phyloP scores from a whole-genome alignment of 768 basidiomycete species.

The Lactarius hatsudake region DNA sequence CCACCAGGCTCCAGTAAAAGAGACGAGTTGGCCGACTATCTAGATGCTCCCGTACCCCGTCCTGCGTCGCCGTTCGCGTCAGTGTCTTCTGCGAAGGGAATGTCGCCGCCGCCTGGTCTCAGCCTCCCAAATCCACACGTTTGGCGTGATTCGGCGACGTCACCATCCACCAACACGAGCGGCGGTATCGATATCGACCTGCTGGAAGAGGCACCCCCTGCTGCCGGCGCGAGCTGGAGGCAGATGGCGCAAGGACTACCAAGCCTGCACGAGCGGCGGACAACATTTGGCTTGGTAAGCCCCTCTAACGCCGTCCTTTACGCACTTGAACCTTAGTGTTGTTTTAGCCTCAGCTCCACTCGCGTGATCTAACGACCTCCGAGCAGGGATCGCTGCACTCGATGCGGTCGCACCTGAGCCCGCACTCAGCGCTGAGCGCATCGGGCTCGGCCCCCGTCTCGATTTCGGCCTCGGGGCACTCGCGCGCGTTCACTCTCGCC shows the following conservation, averaged over 20 bases:
- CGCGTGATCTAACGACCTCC: slow-evolving; percentile 44
- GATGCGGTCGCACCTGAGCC: slow-evolving; percentile 54
- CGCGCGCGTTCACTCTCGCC: slow-evolving; percentile 34
- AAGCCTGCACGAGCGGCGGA: slow-evolving; percentile 38
- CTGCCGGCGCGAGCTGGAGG: slow-evolving; percentile 60
- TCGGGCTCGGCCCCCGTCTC: slow-evolving; percentile 51
- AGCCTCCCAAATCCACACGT: slow-evolving; percentile 32
- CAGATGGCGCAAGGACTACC: slow-evolving; percentile 43
- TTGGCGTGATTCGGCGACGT: slow-evolving; percentile 37
- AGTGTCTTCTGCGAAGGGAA: slow-evolving; percentile 33
- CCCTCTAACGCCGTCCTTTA: background rate
- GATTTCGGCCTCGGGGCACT: slow-evolving; percentile 44
- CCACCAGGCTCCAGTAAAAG: slow-evolving; percentile 1
- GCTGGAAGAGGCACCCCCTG: slow-evolving; percentile 67
- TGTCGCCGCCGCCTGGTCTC: slow-evolving; percentile 40
- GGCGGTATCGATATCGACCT: slow-evolving; percentile 50
- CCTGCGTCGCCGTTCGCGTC: slow-evolving; percentile 52
- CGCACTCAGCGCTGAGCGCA: slow-evolving; percentile 44
- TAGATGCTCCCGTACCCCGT: slow-evolving; percentile 58
- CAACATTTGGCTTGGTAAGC: slow-evolving; percentile 65
- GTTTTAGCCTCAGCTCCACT: slow-evolving; percentile 43
- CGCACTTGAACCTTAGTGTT: background rate
- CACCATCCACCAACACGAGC: slow-evolving; percentile 22
- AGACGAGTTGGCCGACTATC: slow-evolving; percentile 41
- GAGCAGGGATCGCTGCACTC: slow-evolving; percentile 68